A percentile compares a stretch with the other conserved stretches of the same genome.
These are phyloP conservation scores for Paulownia fortunei DNA, from an alignment of 257 asterid species.

Conservation along the genomic window DNA sequence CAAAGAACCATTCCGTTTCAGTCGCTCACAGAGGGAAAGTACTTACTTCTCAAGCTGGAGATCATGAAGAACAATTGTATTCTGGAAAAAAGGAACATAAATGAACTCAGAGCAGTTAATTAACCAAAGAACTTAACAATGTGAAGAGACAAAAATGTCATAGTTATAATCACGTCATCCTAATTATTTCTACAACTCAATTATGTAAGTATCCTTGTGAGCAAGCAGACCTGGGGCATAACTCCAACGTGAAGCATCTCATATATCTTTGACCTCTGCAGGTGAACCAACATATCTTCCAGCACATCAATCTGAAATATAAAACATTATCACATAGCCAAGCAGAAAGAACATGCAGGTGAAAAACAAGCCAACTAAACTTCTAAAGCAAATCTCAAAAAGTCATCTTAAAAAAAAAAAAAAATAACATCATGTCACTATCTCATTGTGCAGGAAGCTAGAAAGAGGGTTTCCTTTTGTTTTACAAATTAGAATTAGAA, in stretches of 20 bases:
- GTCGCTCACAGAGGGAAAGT: slow-evolving; percentile 26
- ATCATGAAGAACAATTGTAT: slow-evolving; percentile 42
- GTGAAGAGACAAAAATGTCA: slow-evolving; percentile 26
- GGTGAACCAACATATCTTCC: slow-evolving; percentile 58
- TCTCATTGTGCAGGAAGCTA: slow-evolving; percentile 18
- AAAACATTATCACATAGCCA: slow-evolving; percentile 20
- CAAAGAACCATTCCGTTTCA: slow-evolving; percentile 15
- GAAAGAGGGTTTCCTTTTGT: slow-evolving; percentile 3
- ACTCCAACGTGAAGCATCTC: slow-evolving; percentile 56
- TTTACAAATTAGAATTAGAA: slow-evolving; percentile 16
- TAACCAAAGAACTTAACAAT: slow-evolving; percentile 18
- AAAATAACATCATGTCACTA: neutral
- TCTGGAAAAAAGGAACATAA: slow-evolving; percentile 56
- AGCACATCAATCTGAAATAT: slow-evolving; percentile 67
- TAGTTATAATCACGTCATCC: slow-evolving; percentile 5
- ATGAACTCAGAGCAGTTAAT: slow-evolving; percentile 34
- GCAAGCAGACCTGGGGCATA: slow-evolving; percentile 63
- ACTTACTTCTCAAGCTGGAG: slow-evolving; percentile 64
- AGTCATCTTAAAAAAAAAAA: neutral
- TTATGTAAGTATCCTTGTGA: slow-evolving; percentile 21
- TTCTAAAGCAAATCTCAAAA: slow-evolving; percentile 4
- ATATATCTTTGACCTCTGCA: slow-evolving; percentile 66
- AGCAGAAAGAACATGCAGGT: slow-evolving; percentile 16
- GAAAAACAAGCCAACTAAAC: slow-evolving; percentile 18
- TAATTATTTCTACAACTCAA: slow-evolving; percentile 22